Percentiles rank a stretch among this genome's conserved stretches.
These are phyloP conservation scores for Lichina pygmaea DNA, from an alignment of 495 filamentous ascomycete species.

Conservation along the genomic window DNA sequence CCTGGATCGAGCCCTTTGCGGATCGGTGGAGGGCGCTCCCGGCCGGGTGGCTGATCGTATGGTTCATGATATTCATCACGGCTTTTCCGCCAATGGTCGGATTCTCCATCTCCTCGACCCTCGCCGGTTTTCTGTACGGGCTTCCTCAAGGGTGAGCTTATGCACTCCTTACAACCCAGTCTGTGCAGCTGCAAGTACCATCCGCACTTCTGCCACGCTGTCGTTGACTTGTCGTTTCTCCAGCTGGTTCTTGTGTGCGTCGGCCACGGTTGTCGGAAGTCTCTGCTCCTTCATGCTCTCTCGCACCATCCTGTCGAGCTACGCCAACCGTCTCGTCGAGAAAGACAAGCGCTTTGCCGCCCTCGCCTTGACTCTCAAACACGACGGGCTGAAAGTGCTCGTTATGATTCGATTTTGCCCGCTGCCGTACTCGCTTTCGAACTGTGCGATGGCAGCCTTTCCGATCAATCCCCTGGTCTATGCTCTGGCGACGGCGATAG, in stretches of 20 bases:
- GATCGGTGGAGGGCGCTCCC: constrained; percentile 39
- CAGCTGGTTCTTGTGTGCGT: constrained; percentile 60
- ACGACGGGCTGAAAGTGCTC: constrained; percentile 70
- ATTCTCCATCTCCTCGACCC: constrained; percentile 63
- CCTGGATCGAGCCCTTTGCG: constrained; percentile 39
- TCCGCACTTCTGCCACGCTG: too few species aligned
- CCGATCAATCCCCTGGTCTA: constrained; percentile 54
- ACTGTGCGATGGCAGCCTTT: constrained; percentile 82
- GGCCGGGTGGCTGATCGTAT: constrained; percentile 56
- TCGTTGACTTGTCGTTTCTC: neutral
- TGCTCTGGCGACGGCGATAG: constrained; percentile 50
- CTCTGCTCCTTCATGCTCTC: constrained; percentile 54
- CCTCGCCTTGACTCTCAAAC: constrained; percentile 35
- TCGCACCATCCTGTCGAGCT: constrained; percentile 44
- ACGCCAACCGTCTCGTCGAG: constrained; percentile 56
- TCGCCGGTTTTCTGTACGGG: constrained; percentile 82
- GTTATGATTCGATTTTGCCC: constrained; percentile 87
- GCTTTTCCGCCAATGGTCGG: constrained; percentile 84
- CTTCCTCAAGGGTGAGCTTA: constrained; percentile 46
- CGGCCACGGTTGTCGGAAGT: constrained; percentile 52
- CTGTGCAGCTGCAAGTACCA: neutral
- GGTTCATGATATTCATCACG: constrained; percentile 44
- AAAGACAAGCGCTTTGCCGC: constrained; percentile 56
- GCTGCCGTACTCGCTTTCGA: constrained; percentile 80
- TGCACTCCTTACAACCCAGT: neutral